These are phyloP conservation scores for Strigomonas culicis DNA, from an alignment of 208 protist genomes.

Conservation along the genomic window DNA sequence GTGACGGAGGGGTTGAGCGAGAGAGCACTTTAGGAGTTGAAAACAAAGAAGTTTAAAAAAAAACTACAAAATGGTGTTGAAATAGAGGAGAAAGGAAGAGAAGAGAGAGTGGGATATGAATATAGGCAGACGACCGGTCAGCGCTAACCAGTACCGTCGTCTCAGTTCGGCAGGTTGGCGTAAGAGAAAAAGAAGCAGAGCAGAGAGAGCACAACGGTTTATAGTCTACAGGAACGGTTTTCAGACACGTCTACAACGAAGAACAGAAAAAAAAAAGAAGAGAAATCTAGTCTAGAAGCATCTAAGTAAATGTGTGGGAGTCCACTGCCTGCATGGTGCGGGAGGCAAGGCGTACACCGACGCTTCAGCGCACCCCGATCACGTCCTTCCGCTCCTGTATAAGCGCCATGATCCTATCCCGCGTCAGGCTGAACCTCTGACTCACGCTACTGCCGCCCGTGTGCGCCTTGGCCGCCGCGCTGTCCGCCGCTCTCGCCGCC, in stretches of 20 bases:
- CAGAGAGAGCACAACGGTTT: background rate
- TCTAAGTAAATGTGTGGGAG: background rate
- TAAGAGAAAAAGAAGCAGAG: background rate
- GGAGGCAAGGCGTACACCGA: too few species aligned
- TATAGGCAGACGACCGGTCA: background rate
- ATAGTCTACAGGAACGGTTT: background rate
- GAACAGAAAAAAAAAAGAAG: constrained; percentile 1
- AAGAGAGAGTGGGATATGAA: constrained; percentile 2
- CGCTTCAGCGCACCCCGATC: too few species aligned
- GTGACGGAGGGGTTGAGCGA: too few species aligned
- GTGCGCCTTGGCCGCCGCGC: too few species aligned
- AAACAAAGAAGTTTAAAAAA: constrained; percentile 6
- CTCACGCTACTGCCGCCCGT: too few species aligned
- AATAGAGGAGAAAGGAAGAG: background rate
- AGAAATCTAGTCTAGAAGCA: background rate
- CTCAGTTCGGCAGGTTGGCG: too few species aligned
- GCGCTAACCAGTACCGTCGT: too few species aligned
- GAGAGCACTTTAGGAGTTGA: background rate
- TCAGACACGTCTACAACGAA: background rate
- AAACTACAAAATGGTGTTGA: too few species aligned
- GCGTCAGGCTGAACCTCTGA: background rate
- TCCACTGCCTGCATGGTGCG: background rate
- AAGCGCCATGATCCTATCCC: constrained; percentile 7
- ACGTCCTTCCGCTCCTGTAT: constrained; percentile 9
- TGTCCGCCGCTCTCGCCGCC: too few species aligned